phyloP scores from a whole-genome alignment of 2,329 filamentous ascomycete genomes.

The Didymella exigua region DNA sequence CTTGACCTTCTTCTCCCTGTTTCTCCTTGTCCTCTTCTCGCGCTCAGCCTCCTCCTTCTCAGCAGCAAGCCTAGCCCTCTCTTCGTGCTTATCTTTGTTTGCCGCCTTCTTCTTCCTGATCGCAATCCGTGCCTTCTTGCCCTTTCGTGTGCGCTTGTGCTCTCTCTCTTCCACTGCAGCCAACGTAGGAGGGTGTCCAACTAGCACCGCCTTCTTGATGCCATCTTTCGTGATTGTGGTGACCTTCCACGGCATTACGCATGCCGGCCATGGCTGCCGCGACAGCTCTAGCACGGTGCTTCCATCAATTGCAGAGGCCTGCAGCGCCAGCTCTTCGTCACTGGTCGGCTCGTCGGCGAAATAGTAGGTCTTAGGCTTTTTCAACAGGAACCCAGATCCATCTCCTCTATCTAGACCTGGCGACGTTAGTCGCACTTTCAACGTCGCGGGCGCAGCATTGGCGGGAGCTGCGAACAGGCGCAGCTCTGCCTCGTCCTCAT shows the following conservation, averaged over 20 bases:
- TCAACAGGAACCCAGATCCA: conserved; percentile 34
- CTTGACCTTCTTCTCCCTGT: conserved; percentile 48
- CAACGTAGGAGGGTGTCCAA: conserved; percentile 35
- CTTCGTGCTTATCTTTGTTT: conserved; percentile 29
- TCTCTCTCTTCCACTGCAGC: conserved; percentile 28
- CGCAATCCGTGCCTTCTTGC: conserved; percentile 46
- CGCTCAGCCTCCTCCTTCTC: conserved; percentile 44
- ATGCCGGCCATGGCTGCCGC: conserved; percentile 41
- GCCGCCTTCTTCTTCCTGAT: conserved; percentile 41
- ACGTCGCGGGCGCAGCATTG: conserved; percentile 26
- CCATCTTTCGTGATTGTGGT: conserved; percentile 36
- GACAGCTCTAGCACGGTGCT: conserved; percentile 37
- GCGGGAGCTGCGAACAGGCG: conserved; percentile 41
- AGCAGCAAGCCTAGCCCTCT: conserved; percentile 32
- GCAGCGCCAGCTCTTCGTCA: conserved; percentile 29
- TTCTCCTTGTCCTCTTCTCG: conserved; percentile 45
- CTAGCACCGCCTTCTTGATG: conserved; percentile 37
- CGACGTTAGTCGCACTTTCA: conserved; percentile 42
- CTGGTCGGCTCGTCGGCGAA: conserved; percentile 39
- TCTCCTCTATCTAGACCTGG: conserved; percentile 33
- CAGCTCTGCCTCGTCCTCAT: conserved; percentile 43
- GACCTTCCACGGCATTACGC: conserved; percentile 46
- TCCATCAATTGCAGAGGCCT: conserved; percentile 38
- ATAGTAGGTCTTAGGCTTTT: conserved; percentile 44
- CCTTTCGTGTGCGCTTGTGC: conserved; percentile 39